These are phyloP conservation scores for Loxodes magnus DNA, from an alignment of 73 alveolate genomes.

Conservation along the genomic window DNA sequence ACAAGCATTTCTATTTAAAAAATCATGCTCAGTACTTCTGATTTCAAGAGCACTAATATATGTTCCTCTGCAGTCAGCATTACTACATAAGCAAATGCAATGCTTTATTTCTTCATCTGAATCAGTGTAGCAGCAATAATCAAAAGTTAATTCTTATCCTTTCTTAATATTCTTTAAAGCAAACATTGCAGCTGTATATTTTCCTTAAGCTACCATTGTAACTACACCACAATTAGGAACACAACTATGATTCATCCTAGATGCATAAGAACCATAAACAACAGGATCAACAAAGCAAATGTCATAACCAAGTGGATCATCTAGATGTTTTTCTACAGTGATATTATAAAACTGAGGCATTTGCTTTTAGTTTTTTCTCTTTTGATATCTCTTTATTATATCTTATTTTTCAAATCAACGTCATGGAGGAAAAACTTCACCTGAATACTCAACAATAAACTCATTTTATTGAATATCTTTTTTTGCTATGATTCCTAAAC, in stretches of 20 bases:
- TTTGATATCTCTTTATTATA: conserved; percentile 79
- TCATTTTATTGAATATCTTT: conserved; percentile 85
- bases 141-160: conserved; percentile 95
- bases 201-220: conserved; percentile 73
- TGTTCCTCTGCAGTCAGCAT: conserved; percentile 66
- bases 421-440: conserved; percentile 93
- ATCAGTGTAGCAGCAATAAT: conserved; percentile 92
- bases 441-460: conserved; percentile 87
- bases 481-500: conserved; percentile 88
- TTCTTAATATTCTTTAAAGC: conserved; percentile 82
- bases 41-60: conserved; percentile 64
- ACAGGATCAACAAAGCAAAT: conserved; percentile 88
- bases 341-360: conserved; percentile 96
- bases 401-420: conserved; percentile 97
- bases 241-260: conserved; percentile 91
- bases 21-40: conserved; percentile 70
- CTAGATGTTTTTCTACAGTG: conserved; percentile 88
- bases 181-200: conserved; percentile 91
- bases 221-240: conserved; percentile 94
- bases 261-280: conserved; percentile 80
- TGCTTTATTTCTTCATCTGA: conserved; percentile 83
- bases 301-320: conserved; percentile 93
- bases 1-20: conserved; percentile 77
- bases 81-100: conserved; percentile 91
- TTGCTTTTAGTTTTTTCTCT: conserved; percentile 63